Conservation (phyloP, 345 rosid genomes). For the Arabidopsis arenosa region DNA sequence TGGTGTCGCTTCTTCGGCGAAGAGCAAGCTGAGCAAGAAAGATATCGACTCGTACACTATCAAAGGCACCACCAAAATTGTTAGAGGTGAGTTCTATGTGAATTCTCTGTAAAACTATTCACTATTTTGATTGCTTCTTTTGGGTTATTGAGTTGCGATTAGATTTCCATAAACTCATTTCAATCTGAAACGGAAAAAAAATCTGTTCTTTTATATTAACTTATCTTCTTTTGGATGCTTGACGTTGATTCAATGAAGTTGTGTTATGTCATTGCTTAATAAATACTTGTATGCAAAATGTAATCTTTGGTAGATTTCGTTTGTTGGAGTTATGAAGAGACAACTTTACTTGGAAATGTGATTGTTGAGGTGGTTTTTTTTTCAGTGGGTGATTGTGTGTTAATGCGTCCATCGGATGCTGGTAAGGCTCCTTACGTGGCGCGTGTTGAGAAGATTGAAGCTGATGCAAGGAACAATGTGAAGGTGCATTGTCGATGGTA, state of each 20-base stretch:
- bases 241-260: slow-evolving; percentile 5
- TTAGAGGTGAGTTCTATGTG: slow-evolving; percentile 50
- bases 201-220: not conserved
- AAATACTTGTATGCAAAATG: not conserved
- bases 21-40: slow-evolving; percentile 55
- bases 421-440: slow-evolving; percentile 85
- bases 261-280: slow-evolving; percentile 3
- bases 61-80: slow-evolving; percentile 70
- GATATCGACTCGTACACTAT: slow-evolving; percentile 69
- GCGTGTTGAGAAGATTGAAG: slow-evolving; percentile 76
- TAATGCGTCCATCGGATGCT: slow-evolving; percentile 82
- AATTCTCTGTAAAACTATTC: not conserved
- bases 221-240: slow-evolving; percentile 19
- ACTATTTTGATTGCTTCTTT: too few relatives aligned
- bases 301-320: not conserved
- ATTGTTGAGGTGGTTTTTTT: slow-evolving; percentile 28
- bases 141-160: not conserved
- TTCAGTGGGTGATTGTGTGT: slow-evolving; percentile 78
- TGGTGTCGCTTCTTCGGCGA: slow-evolving; percentile 48
- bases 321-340: not conserved
- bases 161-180: not conserved
- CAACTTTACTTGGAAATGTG: slow-evolving; percentile 13
- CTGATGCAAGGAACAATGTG: slow-evolving; percentile 65
- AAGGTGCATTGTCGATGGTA: slow-evolving; percentile 87
- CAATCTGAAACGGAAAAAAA: not conserved